These are phyloP conservation scores for Balansia obtecta DNA, from an alignment of 2,329 filamentous ascomycete genomes.

Conservation along the genomic window DNA sequence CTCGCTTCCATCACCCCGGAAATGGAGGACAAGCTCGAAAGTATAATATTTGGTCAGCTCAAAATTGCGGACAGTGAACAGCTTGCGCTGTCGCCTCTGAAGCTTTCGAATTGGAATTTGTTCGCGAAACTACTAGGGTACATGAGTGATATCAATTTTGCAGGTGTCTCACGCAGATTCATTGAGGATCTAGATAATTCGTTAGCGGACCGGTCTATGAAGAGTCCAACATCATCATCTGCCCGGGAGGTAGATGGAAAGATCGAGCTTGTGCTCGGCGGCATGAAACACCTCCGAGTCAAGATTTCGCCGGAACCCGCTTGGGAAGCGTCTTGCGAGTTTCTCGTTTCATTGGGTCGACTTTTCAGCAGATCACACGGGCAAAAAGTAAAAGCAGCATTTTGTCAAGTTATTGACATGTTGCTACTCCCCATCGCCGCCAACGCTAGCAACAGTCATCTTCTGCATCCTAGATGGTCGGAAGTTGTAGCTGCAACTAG, in stretches of 20 bases:
- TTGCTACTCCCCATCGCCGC: slow-evolving; percentile 79
- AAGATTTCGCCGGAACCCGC: slow-evolving; percentile 58
- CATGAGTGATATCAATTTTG: slow-evolving; percentile 89
- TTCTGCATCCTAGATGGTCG: slow-evolving; percentile 74
- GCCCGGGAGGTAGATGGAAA: slow-evolving; percentile 64
- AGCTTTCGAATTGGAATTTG: slow-evolving; percentile 89
- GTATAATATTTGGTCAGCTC: slow-evolving; percentile 92
- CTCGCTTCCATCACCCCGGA: slow-evolving; percentile 72
- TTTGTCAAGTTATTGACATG: slow-evolving; percentile 83
- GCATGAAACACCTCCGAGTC: slow-evolving; percentile 81
- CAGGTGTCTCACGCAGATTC: slow-evolving; percentile 71
- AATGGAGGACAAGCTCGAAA: slow-evolving; percentile 88
- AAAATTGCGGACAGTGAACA: slow-evolving; percentile 80
- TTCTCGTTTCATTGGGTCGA: slow-evolving; percentile 68
- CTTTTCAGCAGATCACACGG: slow-evolving; percentile 81
- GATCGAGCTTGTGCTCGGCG: slow-evolving; percentile 75
- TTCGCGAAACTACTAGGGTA: slow-evolving; percentile 89
- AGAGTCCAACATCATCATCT: slow-evolving; percentile 44
- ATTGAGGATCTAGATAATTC: slow-evolving; percentile 66
- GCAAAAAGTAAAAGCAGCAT: slow-evolving; percentile 81
- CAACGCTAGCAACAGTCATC: slow-evolving; percentile 60
- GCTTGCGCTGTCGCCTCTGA: slow-evolving; percentile 63
- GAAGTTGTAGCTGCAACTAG: slow-evolving; percentile 71
- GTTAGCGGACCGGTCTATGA: slow-evolving; percentile 62
- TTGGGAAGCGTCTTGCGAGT: slow-evolving; percentile 83